Percentiles rank a stretch among this genome's conserved stretches.
Evolutionary conservation across 1,284 basidiomycete species (phyloP).

Genomic region (Fomitiporia mediterranea): DNA sequence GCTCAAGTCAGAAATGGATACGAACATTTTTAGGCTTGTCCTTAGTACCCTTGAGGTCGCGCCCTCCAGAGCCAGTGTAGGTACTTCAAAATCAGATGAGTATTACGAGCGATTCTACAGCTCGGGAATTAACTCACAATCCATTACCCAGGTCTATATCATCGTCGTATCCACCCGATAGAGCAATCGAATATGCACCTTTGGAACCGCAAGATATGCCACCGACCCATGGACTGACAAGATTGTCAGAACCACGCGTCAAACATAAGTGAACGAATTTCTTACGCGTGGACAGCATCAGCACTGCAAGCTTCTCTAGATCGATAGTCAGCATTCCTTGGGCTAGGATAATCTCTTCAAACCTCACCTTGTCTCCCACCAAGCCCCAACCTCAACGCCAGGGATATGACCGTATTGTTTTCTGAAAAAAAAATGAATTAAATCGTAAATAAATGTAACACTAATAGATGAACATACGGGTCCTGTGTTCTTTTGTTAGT

Average conservation of each 20-base stretch:
- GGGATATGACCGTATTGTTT: conserved; percentile 63
- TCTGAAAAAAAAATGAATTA: conserved; percentile 24
- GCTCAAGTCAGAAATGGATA: background rate
- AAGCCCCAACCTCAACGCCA: conserved; percentile 69
- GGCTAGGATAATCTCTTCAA: background rate
- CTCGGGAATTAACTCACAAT: conserved; percentile 51
- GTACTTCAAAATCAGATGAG: conserved; percentile 40
- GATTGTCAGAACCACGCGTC: background rate
- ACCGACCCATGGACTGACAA: conserved; percentile 63
- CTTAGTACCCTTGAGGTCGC: conserved; percentile 78
- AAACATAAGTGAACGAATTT: conserved; percentile 18
- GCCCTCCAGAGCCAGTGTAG: conserved; percentile 76
- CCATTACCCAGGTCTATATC: conserved; percentile 77
- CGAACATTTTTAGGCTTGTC: conserved; percentile 70
- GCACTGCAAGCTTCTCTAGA: conserved; percentile 58
- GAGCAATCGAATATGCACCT: conserved; percentile 75
- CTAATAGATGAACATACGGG: conserved; percentile 45
- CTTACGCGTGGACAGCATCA: conserved; percentile 74
- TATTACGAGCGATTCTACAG: no score
- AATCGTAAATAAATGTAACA: background rate
- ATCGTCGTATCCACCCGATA: conserved; percentile 83
- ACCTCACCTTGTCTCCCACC: conserved; percentile 62
- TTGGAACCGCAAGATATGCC: conserved; percentile 64
- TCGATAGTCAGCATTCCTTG: background rate
- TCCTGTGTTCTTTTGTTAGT: conserved; percentile 43